Conservation (phyloP, 1,139 yeast genomes). For the Taphrina populina region DNA sequence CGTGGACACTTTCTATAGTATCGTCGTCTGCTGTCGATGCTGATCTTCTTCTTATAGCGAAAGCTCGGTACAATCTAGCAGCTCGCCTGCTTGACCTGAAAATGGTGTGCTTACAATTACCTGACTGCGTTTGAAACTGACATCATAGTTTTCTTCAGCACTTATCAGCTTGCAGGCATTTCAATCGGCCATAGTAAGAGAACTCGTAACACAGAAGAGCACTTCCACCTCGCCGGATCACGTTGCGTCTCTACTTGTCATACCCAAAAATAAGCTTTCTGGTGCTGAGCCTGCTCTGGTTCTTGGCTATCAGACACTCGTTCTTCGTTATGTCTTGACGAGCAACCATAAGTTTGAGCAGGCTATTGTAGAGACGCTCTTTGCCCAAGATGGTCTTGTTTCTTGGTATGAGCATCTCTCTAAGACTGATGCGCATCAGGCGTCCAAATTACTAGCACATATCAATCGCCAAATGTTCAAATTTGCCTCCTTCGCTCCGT, state of each 20-base stretch:
- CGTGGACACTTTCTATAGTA: too few relatives aligned
- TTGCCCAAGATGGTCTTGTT: background rate
- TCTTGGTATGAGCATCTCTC: background rate
- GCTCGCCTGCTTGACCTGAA: constrained; percentile 18
- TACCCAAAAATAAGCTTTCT: background rate
- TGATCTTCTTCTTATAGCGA: constrained; percentile 10
- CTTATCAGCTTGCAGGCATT: too few relatives aligned
- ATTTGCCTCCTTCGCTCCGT: background rate
- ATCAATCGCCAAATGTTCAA: constrained; percentile 4
- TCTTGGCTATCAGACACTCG: background rate
- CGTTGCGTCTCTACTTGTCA: too few relatives aligned
- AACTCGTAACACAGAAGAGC: too few relatives aligned
- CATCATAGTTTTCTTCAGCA: background rate
- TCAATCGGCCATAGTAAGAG: too few relatives aligned
- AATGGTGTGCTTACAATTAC: background rate
- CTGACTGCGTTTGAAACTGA: background rate
- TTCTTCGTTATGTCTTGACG: background rate
- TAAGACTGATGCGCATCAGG: background rate
- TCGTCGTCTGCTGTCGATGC: too few relatives aligned
- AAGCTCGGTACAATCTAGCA: constrained; percentile 11
- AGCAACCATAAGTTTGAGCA: background rate
- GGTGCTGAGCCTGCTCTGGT: background rate
- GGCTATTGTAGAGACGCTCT: background rate
- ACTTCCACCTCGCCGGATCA: too few relatives aligned
- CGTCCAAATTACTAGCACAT: background rate